These are phyloP conservation scores for Umbelopsis ramanniana DNA, from an alignment of 192 early-diverging fungal species.

Conservation along the genomic window DNA sequence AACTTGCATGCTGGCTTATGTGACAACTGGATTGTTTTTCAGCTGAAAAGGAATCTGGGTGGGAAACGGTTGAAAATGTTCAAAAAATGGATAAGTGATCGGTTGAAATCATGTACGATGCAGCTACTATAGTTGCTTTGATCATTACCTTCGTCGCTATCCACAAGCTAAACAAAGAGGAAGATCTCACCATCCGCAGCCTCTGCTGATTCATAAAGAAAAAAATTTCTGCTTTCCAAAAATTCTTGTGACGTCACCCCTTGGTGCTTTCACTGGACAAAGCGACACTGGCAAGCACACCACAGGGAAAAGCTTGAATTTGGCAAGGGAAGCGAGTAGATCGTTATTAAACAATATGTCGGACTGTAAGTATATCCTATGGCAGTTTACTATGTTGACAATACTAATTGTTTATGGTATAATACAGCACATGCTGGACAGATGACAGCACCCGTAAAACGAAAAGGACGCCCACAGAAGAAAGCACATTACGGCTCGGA, in stretches of 20 bases:
- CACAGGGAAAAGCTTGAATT: background rate
- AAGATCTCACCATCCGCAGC: background rate
- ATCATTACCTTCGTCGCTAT: conserved; percentile 15
- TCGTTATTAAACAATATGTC: background rate
- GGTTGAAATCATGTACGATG: background rate
- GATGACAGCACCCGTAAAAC: conserved; percentile 14
- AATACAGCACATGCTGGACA: conserved; percentile 6
- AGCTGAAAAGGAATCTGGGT: conserved; percentile 52
- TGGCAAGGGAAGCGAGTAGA: background rate
- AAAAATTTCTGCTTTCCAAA: background rate
- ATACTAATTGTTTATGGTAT: background rate
- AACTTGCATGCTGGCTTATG: conserved; percentile 58
- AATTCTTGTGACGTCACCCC: background rate
- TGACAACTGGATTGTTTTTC: conserved; percentile 60
- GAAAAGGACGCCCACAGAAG: conserved; percentile 7
- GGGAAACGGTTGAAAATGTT: conserved; percentile 40
- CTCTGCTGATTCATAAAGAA: background rate
- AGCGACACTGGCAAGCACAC: background rate
- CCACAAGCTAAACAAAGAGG: conserved; percentile 24
- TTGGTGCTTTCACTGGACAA: background rate
- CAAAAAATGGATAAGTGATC: conserved; percentile 20
- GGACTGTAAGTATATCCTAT: background rate
- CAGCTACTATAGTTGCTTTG: background rate
- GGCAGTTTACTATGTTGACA: too few species aligned
- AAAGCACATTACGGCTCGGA: conserved; percentile 1